Percentiles rank a stretch among this genome's conserved stretches.
These are phyloP conservation scores for Pholiota molesta DNA, from an alignment of 768 basidiomycete genomes.

Conservation along the genomic window DNA sequence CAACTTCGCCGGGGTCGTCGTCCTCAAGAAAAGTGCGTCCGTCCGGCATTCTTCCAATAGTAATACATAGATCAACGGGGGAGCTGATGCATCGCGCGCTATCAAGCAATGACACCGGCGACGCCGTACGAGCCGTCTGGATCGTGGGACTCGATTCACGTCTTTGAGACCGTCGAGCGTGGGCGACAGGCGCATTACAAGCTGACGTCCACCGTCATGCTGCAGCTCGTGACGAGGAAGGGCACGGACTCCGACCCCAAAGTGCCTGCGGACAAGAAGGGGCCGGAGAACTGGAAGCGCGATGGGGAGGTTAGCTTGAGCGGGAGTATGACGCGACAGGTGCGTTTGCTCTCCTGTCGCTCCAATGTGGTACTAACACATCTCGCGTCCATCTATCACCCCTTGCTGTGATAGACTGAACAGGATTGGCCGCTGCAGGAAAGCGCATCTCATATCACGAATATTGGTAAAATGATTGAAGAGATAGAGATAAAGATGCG, in stretches of 20 bases:
- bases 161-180: conserved; percentile 93
- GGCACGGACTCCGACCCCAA: conserved; percentile 40
- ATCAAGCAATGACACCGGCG: conserved; percentile 62
- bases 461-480: conserved; percentile 95
- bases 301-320: conserved; percentile 84
- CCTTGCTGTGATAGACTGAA: conserved; percentile 59
- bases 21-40: conserved; percentile 87
- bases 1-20: conserved; percentile 94
- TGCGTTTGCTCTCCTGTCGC: conserved; percentile 33
- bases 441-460: conserved; percentile 83
- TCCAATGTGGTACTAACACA: neutral
- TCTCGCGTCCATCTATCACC: neutral
- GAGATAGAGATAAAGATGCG: conserved; percentile 99
- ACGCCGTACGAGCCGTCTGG: conserved; percentile 69
- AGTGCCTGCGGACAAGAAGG: conserved; percentile 40
- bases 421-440: conserved; percentile 86
- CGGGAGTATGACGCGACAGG: conserved; percentile 98
- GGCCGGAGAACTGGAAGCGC: conserved; percentile 50
- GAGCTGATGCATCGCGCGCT: conserved; percentile 2
- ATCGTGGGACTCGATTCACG: conserved; percentile 98
- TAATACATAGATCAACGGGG: neutral
- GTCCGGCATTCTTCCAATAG: neutral
- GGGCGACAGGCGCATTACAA: conserved; percentile 95
- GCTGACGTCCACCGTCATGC: conserved; percentile 96
- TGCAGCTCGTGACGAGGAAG: conserved; percentile 74